Base-by-base conservation (phyloP, 441 rosid genomes). In the Syzygium syzygioides region DNA sequence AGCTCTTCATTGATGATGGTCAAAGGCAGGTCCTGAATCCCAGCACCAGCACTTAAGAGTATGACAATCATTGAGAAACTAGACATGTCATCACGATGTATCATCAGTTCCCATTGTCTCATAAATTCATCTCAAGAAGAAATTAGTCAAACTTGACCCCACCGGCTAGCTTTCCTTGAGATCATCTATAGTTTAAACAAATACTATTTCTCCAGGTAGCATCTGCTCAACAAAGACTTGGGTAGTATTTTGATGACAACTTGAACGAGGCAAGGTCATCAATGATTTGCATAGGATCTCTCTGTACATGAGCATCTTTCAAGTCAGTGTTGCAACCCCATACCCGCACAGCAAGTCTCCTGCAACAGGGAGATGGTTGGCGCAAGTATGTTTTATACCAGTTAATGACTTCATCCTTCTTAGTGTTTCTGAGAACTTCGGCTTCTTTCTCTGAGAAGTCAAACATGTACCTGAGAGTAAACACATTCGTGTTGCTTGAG, bases 321-420 rank as follows among this genome's bases (percentile, higher is more conserved):
- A 90, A 34, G 91, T 93, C 90, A 0, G 95, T 89, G 90, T 96
- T 94, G 96, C 99, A 97, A 89, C 99, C 99, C 99, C 99, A 98
- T 23, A 98, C 95, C 84, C 96, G 93, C 88, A 98, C 92, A 18
- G 93, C 94, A 87, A 98, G 95, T 91, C 98, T 95, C 91, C 99
- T 93, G 37, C 97, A 94, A 86, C 95, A 94, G 1, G 95, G 94
- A 19, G 99, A 98, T 14, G 96, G 90, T 88, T 91, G 94, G n/a
- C 88, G 90, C 91, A 98, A 92, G 92, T 98, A 98, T 20, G 87
- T 94, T 90, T 87, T 95, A 89, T 91, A 97, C 99, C 97, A 96
- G 14, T 89, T 89, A 18, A 96, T 87, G 85, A 97, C 88, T 80
- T 98, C 99, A n/a, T 53, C 91, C 93, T 97, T 97, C 87, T 80